Percentiles rank a stretch among this genome's conserved stretches.
Evolutionary conservation across 345 rosid species (phyloP).

Genomic region (Euphorbia lathyris): DNA sequence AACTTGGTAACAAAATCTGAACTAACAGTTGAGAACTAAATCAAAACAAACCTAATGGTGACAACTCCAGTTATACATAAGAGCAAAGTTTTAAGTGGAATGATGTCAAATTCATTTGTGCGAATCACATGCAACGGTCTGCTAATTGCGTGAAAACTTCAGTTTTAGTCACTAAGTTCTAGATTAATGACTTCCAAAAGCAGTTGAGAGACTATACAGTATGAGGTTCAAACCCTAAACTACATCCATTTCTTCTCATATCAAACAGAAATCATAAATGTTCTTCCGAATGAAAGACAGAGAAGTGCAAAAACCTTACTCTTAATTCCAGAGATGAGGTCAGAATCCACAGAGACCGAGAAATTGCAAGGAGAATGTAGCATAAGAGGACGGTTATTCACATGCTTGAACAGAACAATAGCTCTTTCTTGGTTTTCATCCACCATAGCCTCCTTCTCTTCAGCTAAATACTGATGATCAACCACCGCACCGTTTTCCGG

Average conservation of each 20-base stretch:
- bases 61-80: too few relatives aligned
- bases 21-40: too few relatives aligned
- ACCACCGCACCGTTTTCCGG: slow-evolving; percentile 18
- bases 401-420: slow-evolving; percentile 56
- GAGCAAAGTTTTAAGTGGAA: too few relatives aligned
- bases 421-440: slow-evolving; percentile 55
- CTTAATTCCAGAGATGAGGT: slow-evolving; percentile 46
- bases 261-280: background rate
- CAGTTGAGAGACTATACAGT: background rate
- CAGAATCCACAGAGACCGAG: slow-evolving; percentile 35
- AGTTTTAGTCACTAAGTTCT: background rate
- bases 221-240: background rate
- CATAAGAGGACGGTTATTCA: slow-evolving; percentile 10
- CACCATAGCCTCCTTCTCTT: background rate
- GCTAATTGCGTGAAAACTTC: background rate
- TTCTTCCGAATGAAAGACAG: background rate
- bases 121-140: too few relatives aligned
- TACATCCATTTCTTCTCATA: too few relatives aligned
- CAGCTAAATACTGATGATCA: background rate
- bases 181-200: background rate
- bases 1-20: too few relatives aligned
- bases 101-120: too few relatives aligned
- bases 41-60: too few relatives aligned
- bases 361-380: slow-evolving; percentile 26
- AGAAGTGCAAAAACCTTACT: slow-evolving; percentile 30